Evolutionary conservation across 1,139 yeast species (phyloP), one percentile per base, ranked within the genome.

Genomic region (Pichia sp.): DNA sequence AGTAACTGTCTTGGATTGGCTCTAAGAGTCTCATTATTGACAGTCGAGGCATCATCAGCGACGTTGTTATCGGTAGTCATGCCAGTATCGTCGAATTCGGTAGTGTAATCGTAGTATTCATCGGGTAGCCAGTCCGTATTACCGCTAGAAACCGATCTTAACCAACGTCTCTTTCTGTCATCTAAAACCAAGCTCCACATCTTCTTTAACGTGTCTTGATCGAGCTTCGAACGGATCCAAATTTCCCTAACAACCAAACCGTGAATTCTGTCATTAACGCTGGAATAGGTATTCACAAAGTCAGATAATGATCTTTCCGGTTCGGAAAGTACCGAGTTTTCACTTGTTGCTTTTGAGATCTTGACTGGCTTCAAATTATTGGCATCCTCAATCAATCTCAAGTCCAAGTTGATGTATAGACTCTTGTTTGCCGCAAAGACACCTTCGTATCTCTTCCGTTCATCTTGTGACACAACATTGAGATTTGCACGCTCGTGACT

Each of bases 351-450:
- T 9, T 21, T 31, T 31, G 15, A 15, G 30, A 38, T n/a, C 15
- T 38, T 38, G 14, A 8, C 2, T 12, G 10, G 31, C 5, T 28
- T 28, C 14, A 28, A 28, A 12, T 28, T 28, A 28, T 28, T 28
- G 11, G 31, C 15, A 5, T 24, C 20, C 11, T 27, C 33, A 12
- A 21, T 38, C 9, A 50, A 22, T 24, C 47, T 47, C 6, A 44
- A 43, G 22, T 55, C 59, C 11, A 53, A 46, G 4, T 37, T 21
- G 3, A 48, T 40, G 32, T 58, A 70, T 56, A 71, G 59, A 1
- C 94, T 95, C 52, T 78, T 79, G 60, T 93, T 93, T 41, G 96
- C 81, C 0, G 85, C 96, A 96, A 96, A 93, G 22, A 93, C 76
- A 15, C 96, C 96, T 64, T 90, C 97, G 64, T 91, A 91, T 42